Evolutionary conservation across 1,139 yeast species (phyloP).

Genomic region (Candida sp.): DNA sequence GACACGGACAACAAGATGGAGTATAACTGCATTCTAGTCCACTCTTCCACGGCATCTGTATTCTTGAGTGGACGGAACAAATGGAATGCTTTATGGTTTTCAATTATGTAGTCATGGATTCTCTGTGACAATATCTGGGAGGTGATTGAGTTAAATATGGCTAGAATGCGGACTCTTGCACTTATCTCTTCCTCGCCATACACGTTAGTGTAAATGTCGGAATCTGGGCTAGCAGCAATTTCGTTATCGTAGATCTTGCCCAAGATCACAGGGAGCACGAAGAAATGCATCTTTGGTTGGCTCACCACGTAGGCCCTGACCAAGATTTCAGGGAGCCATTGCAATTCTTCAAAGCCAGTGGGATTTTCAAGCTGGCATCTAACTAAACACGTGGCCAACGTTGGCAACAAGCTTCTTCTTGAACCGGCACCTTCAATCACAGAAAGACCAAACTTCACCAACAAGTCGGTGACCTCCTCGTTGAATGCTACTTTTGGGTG

Average conservation of each 20-base stretch:
- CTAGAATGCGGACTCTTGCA: slow-evolving; percentile 53
- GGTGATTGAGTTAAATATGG: slow-evolving; percentile 42
- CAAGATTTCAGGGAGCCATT: slow-evolving; percentile 62
- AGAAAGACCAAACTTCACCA: slow-evolving; percentile 44
- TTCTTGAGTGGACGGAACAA: slow-evolving; percentile 54
- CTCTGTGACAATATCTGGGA: slow-evolving; percentile 36
- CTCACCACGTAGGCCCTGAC: slow-evolving; percentile 48
- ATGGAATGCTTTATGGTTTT: slow-evolving; percentile 39
- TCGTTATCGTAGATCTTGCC: slow-evolving; percentile 51
- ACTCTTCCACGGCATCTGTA: slow-evolving; percentile 73
- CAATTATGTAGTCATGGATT: slow-evolving; percentile 47
- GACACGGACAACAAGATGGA: slow-evolving; percentile 50
- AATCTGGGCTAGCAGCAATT: slow-evolving; percentile 25
- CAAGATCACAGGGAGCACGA: slow-evolving; percentile 62
- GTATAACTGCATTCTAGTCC: slow-evolving; percentile 61
- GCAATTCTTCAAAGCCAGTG: slow-evolving; percentile 36
- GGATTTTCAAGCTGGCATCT: slow-evolving; percentile 38
- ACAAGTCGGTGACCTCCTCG: slow-evolving; percentile 21
- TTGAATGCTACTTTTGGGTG: slow-evolving; percentile 24
- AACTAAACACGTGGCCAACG: slow-evolving; percentile 49
- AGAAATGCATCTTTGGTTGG: slow-evolving; percentile 62
- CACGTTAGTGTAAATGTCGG: slow-evolving; percentile 46
- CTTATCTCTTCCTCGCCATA: slow-evolving; percentile 69
- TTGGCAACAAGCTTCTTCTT: slow-evolving; percentile 73
- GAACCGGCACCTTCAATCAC: slow-evolving; percentile 58